These are phyloP conservation scores for Aureobasidium mangrovei DNA, from an alignment of 2,329 filamentous ascomycete species.

Conservation along the genomic window DNA sequence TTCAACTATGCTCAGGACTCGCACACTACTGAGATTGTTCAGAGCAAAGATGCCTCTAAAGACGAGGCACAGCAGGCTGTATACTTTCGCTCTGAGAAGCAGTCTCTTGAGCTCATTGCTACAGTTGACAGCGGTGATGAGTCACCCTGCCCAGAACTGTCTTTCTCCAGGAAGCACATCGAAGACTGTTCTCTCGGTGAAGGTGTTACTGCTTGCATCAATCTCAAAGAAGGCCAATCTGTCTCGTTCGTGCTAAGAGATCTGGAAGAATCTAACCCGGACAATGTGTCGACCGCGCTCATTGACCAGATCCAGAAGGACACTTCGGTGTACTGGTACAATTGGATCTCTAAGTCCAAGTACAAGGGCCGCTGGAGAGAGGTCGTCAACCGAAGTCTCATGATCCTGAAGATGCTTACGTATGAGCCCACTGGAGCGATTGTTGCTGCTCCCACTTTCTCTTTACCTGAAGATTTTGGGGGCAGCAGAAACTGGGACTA, in stretches of 20 bases:
- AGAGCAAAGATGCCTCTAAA: slow-evolving; percentile 18
- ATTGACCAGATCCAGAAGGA: slow-evolving; percentile 57
- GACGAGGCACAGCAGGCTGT: slow-evolving; percentile 31
- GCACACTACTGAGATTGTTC: slow-evolving; percentile 51
- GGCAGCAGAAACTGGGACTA: slow-evolving; percentile 58
- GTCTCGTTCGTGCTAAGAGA: slow-evolving; percentile 62
- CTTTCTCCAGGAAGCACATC: slow-evolving; percentile 47
- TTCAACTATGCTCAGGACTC: slow-evolving; percentile 60
- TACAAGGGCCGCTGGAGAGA: slow-evolving; percentile 67
- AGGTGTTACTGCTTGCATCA: slow-evolving; percentile 53
- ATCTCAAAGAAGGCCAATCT: slow-evolving; percentile 56
- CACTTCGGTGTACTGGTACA: slow-evolving; percentile 63
- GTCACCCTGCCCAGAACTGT: slow-evolving; percentile 43
- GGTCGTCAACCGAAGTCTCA: slow-evolving; percentile 59
- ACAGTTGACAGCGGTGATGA: slow-evolving; percentile 53
- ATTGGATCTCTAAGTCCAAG: slow-evolving; percentile 61
- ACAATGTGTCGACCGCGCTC: slow-evolving; percentile 49
- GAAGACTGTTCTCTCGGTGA: slow-evolving; percentile 47
- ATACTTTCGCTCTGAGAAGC: slow-evolving; percentile 50
- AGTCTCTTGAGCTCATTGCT: slow-evolving; percentile 59
- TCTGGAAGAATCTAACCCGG: slow-evolving; percentile 50
- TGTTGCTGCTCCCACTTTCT: slow-evolving; percentile 67
- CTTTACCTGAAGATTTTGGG: slow-evolving; percentile 42
- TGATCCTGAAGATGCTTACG: slow-evolving; percentile 68
- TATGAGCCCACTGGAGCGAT: slow-evolving; percentile 74